Evolutionary conservation across 768 basidiomycete species (phyloP).

Genomic region (Termitomyces sp.): DNA sequence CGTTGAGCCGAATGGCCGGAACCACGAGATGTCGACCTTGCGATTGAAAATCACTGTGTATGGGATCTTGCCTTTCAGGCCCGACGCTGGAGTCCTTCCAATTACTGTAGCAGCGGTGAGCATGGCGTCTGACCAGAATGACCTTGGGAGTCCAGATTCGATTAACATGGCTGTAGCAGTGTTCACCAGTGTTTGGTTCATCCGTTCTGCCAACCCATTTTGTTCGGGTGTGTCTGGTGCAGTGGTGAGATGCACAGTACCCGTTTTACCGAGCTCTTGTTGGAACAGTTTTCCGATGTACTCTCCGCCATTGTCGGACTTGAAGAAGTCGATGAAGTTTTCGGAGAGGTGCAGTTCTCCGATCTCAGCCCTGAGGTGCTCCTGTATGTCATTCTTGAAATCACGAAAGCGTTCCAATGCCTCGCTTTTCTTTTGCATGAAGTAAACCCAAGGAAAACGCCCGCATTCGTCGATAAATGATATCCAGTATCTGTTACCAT

Average conservation of each 20-base stretch:
- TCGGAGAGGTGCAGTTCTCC: neutral
- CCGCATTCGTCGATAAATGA: neutral
- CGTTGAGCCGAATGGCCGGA: neutral
- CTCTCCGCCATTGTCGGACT: neutral
- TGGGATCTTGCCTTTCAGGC: neutral
- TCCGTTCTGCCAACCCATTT: neutral
- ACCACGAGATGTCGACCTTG: neutral
- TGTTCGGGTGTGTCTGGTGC: neutral
- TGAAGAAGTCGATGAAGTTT: neutral
- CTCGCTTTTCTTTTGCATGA: neutral
- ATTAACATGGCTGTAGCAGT: neutral
- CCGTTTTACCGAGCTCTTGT: neutral
- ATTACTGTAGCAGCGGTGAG: neutral
- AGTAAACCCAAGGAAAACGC: neutral
- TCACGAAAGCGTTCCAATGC: neutral
- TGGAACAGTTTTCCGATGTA: neutral
- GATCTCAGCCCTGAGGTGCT: neutral
- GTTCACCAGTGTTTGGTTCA: neutral
- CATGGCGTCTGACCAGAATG: neutral
- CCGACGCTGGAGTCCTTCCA: neutral
- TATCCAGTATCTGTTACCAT: neutral
- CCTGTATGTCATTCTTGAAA: neutral
- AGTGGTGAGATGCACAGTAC: neutral
- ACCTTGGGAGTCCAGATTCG: neutral
- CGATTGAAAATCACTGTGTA: neutral